Percentiles rank a stretch among this genome's conserved stretches.
Evolutionary conservation across 257 asterid species (phyloP).

Genomic region (Ilex aquifolium): DNA sequence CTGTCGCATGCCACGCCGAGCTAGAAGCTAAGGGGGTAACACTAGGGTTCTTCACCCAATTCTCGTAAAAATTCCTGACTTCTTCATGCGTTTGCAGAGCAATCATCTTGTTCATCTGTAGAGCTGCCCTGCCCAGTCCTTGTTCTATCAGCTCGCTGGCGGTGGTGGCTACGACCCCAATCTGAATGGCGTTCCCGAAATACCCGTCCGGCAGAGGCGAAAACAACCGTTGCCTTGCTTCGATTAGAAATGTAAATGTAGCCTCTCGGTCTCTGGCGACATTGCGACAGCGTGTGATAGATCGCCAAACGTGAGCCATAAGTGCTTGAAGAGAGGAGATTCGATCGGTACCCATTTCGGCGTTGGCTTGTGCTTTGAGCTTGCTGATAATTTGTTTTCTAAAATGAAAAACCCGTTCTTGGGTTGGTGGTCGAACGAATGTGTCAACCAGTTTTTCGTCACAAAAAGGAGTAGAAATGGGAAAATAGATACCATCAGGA

Average conservation of each 20-base stretch:
- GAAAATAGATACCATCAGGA: slow-evolving; percentile 8
- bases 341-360: neutral
- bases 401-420: slow-evolving; percentile 33
- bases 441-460: neutral
- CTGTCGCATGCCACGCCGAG: no score
- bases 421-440: slow-evolving; percentile 11
- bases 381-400: slow-evolving; percentile 28
- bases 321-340: neutral
- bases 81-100: slow-evolving; percentile 16
- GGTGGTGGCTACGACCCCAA: neutral
- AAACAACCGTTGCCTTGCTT: neutral
- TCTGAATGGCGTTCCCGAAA: neutral
- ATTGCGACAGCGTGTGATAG: neutral
- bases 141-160: neutral
- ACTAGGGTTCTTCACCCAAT: slow-evolving; percentile 25
- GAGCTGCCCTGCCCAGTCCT: slow-evolving; percentile 27
- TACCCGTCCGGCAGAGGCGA: neutral
- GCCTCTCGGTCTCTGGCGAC: neutral
- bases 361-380: slow-evolving; percentile 14
- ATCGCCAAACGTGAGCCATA: neutral
- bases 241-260: neutral
- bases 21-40: no score
- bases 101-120: slow-evolving; percentile 23
- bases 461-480: slow-evolving; percentile 13
- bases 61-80: neutral